phyloP scores from a whole-genome alignment of 2,329 filamentous ascomycete species.

The Diaporthe caulivora region DNA sequence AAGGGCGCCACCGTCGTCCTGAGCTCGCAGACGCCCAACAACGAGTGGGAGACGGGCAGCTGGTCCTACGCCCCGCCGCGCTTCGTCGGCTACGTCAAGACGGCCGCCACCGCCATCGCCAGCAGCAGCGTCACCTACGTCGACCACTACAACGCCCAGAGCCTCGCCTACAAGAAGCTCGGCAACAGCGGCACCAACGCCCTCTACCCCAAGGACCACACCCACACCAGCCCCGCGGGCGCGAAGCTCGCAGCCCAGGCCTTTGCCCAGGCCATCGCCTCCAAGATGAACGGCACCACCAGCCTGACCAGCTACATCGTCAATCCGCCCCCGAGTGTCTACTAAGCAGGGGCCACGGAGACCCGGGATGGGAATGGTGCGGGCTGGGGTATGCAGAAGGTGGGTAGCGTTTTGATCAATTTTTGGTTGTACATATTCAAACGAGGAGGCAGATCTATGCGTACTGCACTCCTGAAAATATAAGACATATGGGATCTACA shows the following conservation, averaged over 20 bases:
- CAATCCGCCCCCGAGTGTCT: conserved; percentile 44
- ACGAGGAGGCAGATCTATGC: neutral
- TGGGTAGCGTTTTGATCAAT: neutral
- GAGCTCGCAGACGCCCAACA: conserved; percentile 70
- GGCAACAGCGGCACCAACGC: conserved; percentile 61
- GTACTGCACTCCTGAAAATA: neutral
- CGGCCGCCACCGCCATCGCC: conserved; percentile 54
- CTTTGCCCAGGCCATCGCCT: conserved; percentile 65
- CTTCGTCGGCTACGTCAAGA: conserved; percentile 65
- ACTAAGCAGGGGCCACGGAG: conserved; percentile 22
- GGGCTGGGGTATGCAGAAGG: neutral
- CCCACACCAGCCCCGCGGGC: conserved; percentile 68
- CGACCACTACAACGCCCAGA: conserved; percentile 69
- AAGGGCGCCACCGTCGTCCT: conserved; percentile 74
- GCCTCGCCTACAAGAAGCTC: conserved; percentile 61
- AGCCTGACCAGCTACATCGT: conserved; percentile 44
- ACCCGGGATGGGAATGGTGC: neutral
- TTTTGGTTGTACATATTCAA: conserved; percentile 23
- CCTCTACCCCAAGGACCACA: conserved; percentile 69
- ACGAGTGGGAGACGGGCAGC: conserved; percentile 68
- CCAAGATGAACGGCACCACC: conserved; percentile 46
- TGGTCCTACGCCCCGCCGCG: conserved; percentile 60
- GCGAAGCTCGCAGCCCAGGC: conserved; percentile 66
- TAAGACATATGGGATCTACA: neutral
- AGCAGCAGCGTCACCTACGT: conserved; percentile 63